Base-by-base conservation (phyloP, 1,139 yeast genomes). In the Spathaspora jeffriesii region DNA sequence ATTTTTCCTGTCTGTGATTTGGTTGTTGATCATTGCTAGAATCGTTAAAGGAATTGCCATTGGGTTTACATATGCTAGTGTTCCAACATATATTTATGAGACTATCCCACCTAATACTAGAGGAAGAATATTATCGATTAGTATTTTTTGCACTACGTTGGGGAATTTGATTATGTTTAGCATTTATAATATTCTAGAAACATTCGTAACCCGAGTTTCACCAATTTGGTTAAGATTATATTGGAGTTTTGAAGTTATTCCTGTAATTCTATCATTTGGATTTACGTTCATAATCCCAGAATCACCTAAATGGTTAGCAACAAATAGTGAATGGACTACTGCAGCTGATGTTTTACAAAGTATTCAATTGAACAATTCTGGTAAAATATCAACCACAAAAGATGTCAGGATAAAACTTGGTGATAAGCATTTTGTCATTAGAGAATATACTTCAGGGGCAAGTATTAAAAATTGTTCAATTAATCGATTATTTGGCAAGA, bases 231-330 rank as follows among this genome's bases (percentile, higher is more conserved):
- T 52, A 57, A 40, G 46, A 18, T 40, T 48, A 25, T 47, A 47
- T 9, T 69, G 75, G 73, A 54, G 59, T 1, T 45, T 60, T 15
- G 70, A 63, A 42, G 48, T 56, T 0, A 37, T 55, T 2, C 74
- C 75, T 1, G 64, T 67, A 9, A 18, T 49, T n/a, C 31, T 49
- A 11, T 49, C 53, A 6, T 42, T 47, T 51, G n/a, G 38, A 47
- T 7, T 50, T 51, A 32, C 54, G 54, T 32, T 54, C 53, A 45
- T 63, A 43, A 50, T 66, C 5, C 74, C 74, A 1, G 71, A 68
- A 46, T 64, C 72, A 2, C 76, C 77, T 6, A 63, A 62, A 51
- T 68, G 71, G 70, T 54, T 68, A 27, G 74, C 73, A 1, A 50
- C 64, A 0, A 57, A 63, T 40, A 55, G 61, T 1, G 59, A 61